phyloP scores from a whole-genome alignment of 2,329 filamentous ascomycete genomes.

The Mollisiaceae sp. region DNA sequence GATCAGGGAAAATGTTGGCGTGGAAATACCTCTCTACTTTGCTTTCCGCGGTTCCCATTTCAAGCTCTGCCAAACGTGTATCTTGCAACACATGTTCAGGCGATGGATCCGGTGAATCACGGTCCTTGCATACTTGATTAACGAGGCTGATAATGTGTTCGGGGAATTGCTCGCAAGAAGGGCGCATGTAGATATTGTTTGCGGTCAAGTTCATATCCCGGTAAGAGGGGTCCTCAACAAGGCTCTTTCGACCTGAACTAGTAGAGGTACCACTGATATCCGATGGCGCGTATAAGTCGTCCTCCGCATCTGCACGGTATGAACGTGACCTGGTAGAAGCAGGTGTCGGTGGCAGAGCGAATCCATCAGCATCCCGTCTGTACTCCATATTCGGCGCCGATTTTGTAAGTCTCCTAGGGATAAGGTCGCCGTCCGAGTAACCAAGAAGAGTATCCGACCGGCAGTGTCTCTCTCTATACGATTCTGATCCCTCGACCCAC shows the following conservation, averaged over 20 bases:
- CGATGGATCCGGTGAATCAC: conserved; percentile 33
- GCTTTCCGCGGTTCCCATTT: conserved; percentile 29
- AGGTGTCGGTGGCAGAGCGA: conserved; percentile 62
- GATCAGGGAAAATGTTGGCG: conserved; percentile 28
- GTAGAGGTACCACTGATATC: too few species aligned
- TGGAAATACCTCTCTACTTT: conserved; percentile 34
- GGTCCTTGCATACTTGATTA: conserved; percentile 29
- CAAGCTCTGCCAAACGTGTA: conserved; percentile 26
- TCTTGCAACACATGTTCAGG: conserved; percentile 27
- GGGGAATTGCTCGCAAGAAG: conserved; percentile 29
- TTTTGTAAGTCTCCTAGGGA: conserved; percentile 35
- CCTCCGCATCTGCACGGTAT: too few species aligned
- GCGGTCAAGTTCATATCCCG: conserved; percentile 33
- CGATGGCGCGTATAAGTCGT: too few species aligned
- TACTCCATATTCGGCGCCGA: conserved; percentile 28
- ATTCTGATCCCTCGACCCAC: conserved; percentile 34
- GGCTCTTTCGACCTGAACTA: conserved; percentile 33
- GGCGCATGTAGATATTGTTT: conserved; percentile 37
- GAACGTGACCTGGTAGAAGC: conserved; percentile 21
- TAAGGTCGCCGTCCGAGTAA: conserved; percentile 31
- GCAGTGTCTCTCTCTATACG: conserved; percentile 37
- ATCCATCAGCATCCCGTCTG: conserved; percentile 63
- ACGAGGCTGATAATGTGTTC: conserved; percentile 31
- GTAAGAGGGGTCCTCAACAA: conserved; percentile 35
- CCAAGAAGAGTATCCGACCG: conserved; percentile 38